A percentile compares a stretch with the other conserved stretches of the same genome.
Conservation (phyloP, 208 protist genomes). For the Herpetomonas muscarum region DNA sequence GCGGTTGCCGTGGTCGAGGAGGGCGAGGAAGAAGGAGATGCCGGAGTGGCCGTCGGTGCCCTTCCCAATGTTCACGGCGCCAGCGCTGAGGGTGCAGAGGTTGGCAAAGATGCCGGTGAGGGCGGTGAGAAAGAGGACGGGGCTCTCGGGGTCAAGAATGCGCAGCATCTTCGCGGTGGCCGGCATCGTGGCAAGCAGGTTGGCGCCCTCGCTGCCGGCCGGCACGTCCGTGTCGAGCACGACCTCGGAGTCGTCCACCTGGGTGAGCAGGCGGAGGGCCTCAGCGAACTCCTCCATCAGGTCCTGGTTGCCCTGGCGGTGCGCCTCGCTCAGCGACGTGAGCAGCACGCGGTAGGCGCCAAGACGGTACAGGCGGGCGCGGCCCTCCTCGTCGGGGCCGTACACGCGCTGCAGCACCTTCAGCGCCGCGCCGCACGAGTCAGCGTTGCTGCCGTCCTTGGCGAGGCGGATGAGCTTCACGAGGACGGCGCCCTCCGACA, state of each 20-base stretch:
- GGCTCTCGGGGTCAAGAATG: slow-evolving; percentile 71
- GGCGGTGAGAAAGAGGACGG: slow-evolving; percentile 72
- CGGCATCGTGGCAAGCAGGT: slow-evolving; percentile 63
- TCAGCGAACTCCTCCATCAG: slow-evolving; percentile 69
- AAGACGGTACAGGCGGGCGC: slow-evolving; percentile 32
- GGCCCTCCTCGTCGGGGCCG: slow-evolving; percentile 55
- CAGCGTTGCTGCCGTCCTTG: slow-evolving; percentile 70
- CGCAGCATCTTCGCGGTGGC: slow-evolving; percentile 86
- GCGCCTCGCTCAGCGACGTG: slow-evolving; percentile 67
- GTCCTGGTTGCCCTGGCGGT: slow-evolving; percentile 66
- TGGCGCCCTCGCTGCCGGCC: slow-evolving; percentile 53
- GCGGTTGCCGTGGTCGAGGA: slow-evolving; percentile 71
- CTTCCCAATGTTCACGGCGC: slow-evolving; percentile 52
- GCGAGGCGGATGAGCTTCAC: slow-evolving; percentile 47
- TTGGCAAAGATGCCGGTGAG: slow-evolving; percentile 80
- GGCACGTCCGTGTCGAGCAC: slow-evolving; percentile 73
- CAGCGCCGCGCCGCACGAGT: slow-evolving; percentile 34
- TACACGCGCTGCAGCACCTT: slow-evolving; percentile 55
- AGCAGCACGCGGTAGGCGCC: slow-evolving; percentile 62
- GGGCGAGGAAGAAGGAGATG: slow-evolving; percentile 74
- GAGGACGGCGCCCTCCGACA: slow-evolving; percentile 37
- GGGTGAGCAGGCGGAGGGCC: slow-evolving; percentile 54
- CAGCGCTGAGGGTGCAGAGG: slow-evolving; percentile 56
- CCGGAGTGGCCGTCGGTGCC: slow-evolving; percentile 71
- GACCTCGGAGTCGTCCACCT: slow-evolving; percentile 69